Percentiles rank a stretch among this genome's conserved stretches.
Conservation (phyloP, 2,329 filamentous ascomycete genomes). For the Fusarium continuum region DNA sequence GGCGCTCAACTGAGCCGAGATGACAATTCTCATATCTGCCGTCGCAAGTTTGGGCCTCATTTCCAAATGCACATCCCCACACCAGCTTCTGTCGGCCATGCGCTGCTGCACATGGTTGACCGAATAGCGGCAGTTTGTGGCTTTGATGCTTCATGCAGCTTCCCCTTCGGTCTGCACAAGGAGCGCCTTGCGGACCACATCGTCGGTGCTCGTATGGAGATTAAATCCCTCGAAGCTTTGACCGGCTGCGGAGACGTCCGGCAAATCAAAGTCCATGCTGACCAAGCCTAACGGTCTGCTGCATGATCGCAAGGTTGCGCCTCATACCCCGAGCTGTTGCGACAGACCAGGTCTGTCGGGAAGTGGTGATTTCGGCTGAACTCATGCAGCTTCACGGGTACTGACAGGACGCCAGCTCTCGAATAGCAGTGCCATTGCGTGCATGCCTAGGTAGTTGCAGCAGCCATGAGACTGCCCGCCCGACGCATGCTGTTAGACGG, state of each 20-base stretch:
- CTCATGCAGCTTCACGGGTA: constrained; percentile 23
- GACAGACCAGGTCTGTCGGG: constrained; percentile 6
- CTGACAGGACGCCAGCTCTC: constrained; percentile 8
- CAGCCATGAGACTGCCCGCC: constrained; percentile 10
- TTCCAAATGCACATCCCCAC: constrained; percentile 13
- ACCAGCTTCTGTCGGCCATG: constrained; percentile 3
- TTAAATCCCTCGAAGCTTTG: constrained; percentile 29
- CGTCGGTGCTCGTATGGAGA: constrained; percentile 29
- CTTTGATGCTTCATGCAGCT: constrained; percentile 31
- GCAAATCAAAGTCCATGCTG: constrained; percentile 30
- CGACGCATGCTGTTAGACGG: not conserved
- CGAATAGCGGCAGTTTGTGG: constrained; percentile 26
- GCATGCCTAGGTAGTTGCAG: constrained; percentile 26
- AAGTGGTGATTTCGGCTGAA: constrained; percentile 21
- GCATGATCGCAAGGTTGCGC: constrained; percentile 38
- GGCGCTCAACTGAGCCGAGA: constrained; percentile 10
- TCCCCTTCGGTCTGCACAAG: constrained; percentile 33
- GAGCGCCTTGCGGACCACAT: constrained; percentile 31
- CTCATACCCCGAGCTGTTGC: constrained; percentile 3
- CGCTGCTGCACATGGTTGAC: constrained; percentile 12
- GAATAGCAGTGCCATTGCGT: constrained; percentile 18
- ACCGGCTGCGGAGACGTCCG: constrained; percentile 29
- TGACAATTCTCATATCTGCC: constrained; percentile 7
- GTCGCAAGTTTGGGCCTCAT: constrained; percentile 30
- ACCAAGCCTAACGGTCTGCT: constrained; percentile 28